These are phyloP conservation scores for Penicillium riverlandense DNA, from an alignment of 495 filamentous ascomycete species.

Conservation along the genomic window DNA sequence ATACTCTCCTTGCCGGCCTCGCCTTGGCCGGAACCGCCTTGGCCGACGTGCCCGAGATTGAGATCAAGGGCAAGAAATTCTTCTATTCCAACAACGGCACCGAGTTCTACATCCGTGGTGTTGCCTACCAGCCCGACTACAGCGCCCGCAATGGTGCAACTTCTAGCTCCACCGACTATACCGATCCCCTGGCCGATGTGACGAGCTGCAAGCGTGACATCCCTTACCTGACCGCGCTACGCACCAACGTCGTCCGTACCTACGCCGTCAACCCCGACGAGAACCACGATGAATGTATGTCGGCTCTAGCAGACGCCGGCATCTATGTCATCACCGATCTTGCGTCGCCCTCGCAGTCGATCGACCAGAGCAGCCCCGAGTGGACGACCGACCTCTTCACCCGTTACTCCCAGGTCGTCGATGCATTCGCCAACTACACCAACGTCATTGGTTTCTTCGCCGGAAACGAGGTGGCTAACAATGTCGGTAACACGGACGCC, in stretches of 20 bases:
- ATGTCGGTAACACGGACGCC: slow-evolving; percentile 72
- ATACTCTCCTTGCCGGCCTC: slow-evolving; percentile 41
- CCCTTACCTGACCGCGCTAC: slow-evolving; percentile 65
- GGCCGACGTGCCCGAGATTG: slow-evolving; percentile 56
- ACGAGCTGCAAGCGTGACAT: slow-evolving; percentile 74
- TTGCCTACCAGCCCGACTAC: slow-evolving; percentile 76
- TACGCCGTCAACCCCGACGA: slow-evolving; percentile 81
- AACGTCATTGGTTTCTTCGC: slow-evolving; percentile 97
- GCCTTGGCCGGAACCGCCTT: slow-evolving; percentile 46
- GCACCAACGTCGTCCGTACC: slow-evolving; percentile 88
- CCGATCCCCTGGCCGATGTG: slow-evolving; percentile 66
- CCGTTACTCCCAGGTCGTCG: slow-evolving; percentile 82
- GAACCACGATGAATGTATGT: slow-evolving; percentile 82
- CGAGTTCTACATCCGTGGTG: slow-evolving; percentile 85
- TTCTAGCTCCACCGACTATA: slow-evolving; percentile 32
- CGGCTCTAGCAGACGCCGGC: slow-evolving; percentile 72
- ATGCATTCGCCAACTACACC: slow-evolving; percentile 70
- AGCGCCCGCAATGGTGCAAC: slow-evolving; percentile 34
- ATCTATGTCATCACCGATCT: slow-evolving; percentile 95
- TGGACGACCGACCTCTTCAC: slow-evolving; percentile 76
- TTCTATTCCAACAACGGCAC: slow-evolving; percentile 72
- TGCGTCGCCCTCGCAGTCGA: slow-evolving; percentile 71
- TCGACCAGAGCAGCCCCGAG: slow-evolving; percentile 66
- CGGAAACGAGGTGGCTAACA: slow-evolving; percentile 93
- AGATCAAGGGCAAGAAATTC: slow-evolving; percentile 54